Percentiles rank a stretch among this genome's conserved stretches.
These are phyloP conservation scores for Pichia occidentalis DNA, from an alignment of 805 yeast genomes.

Conservation along the genomic window DNA sequence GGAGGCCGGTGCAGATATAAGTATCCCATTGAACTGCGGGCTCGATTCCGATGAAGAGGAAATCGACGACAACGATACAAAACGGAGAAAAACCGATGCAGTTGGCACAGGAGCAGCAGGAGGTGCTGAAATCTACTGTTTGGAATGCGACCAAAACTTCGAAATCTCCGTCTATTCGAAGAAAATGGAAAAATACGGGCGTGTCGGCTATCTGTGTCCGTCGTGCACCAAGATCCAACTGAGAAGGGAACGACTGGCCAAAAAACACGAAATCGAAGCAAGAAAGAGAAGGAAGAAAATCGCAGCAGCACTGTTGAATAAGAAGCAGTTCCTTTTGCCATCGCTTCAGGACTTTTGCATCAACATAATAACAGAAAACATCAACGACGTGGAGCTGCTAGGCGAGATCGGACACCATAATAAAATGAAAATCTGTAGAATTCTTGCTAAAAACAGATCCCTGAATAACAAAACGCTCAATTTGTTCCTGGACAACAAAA, in stretches of 20 bases:
- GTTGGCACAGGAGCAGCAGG: conserved; percentile 28
- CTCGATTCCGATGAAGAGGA: conserved; percentile 16
- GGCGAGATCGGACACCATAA: conserved; percentile 75
- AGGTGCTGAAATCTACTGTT: conserved; percentile 39
- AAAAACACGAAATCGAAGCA: conserved; percentile 52
- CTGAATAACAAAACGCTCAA: conserved; percentile 65
- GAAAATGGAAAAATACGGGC: conserved; percentile 36
- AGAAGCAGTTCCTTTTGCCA: conserved; percentile 55
- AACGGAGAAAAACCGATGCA: conserved; percentile 17
- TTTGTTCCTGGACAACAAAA: conserved; percentile 60
- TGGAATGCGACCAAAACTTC: conserved; percentile 54
- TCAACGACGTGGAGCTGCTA: conserved; percentile 68
- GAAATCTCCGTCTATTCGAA: conserved; percentile 62
- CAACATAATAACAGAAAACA: conserved; percentile 53
- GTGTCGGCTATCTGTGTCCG: conserved; percentile 62
- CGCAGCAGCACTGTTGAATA: conserved; percentile 80
- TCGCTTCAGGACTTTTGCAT: conserved; percentile 81
- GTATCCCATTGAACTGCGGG: conserved; percentile 4
- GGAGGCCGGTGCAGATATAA: conserved; percentile 17
- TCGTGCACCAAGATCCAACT: conserved; percentile 44
- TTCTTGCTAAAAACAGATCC: conserved; percentile 77
- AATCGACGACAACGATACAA: conserved; percentile 16
- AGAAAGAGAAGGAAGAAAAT: conserved; percentile 69
- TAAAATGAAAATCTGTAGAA: conserved; percentile 63
- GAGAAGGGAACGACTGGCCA: conserved; percentile 38